phyloP scores from a whole-genome alignment of 148 eudicot species.

The Nepenthes gracilis region DNA sequence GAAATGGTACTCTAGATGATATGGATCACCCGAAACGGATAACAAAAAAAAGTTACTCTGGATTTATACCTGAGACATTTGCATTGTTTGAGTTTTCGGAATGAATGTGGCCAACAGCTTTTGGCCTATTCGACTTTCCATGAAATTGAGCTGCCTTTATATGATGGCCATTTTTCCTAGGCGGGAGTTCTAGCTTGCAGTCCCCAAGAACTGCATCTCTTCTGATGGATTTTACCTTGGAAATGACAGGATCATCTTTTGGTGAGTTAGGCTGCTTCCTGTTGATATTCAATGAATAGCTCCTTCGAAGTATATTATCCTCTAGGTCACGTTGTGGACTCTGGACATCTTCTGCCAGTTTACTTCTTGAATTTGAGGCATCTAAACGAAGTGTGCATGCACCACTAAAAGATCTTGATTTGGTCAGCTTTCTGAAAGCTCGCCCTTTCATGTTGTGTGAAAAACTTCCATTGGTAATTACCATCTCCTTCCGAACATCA shows the following conservation, averaged over 20 bases:
- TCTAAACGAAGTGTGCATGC: slow-evolving; percentile 10
- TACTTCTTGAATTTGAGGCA: slow-evolving; percentile 7
- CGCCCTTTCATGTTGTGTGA: neutral
- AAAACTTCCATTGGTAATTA: slow-evolving; percentile 8
- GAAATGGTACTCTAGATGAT: neutral
- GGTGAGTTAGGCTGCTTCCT: slow-evolving; percentile 7
- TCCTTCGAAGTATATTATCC: slow-evolving; percentile 6
- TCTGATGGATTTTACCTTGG: slow-evolving; percentile 1
- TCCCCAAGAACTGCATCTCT: neutral
- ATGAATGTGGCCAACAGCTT: neutral
- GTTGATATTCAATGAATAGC: slow-evolving; percentile 8
- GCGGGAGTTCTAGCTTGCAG: neutral
- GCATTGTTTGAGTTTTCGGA: slow-evolving; percentile 8
- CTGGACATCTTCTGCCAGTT: slow-evolving; percentile 8
- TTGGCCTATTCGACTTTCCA: slow-evolving; percentile 8
- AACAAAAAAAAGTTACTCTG: neutral
- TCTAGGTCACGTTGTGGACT: slow-evolving; percentile 7
- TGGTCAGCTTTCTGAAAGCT: slow-evolving; percentile 12
- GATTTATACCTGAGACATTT: slow-evolving; percentile 13
- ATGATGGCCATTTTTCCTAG: slow-evolving; percentile 4
- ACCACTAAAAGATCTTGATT: slow-evolving; percentile 20
- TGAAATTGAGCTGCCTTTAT: slow-evolving; percentile 6
- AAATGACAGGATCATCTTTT: slow-evolving; percentile 4
- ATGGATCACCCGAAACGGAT: neutral
- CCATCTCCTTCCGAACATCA: slow-evolving; percentile 4